phyloP scores from a whole-genome alignment of 2,329 filamentous ascomycete genomes.

The Penicillium vulpinum region DNA sequence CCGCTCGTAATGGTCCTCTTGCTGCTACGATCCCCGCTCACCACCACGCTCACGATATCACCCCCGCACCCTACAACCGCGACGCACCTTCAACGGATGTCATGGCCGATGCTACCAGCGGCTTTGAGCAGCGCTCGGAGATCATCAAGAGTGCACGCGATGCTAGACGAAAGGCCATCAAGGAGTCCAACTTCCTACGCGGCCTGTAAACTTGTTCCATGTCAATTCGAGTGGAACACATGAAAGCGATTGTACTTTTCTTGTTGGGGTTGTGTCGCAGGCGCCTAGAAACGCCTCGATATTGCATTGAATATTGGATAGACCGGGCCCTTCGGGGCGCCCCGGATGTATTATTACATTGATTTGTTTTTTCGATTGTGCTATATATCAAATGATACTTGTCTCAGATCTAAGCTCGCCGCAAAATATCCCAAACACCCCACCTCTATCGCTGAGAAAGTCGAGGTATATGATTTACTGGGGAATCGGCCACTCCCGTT shows the following conservation, averaged over 20 bases:
- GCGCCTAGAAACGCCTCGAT: slow-evolving; percentile 10
- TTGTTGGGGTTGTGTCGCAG: slow-evolving; percentile 4
- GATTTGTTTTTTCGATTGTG: slow-evolving; percentile 25
- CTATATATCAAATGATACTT: slow-evolving; percentile 28
- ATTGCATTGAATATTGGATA: slow-evolving; percentile 16
- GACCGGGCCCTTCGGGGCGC: slow-evolving; percentile 3
- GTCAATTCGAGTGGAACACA: slow-evolving; percentile 2
- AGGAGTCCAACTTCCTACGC: slow-evolving; percentile 51
- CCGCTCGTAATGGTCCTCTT: slow-evolving; percentile 39
- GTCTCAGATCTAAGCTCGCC: slow-evolving; percentile 1
- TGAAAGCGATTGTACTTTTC: slow-evolving; percentile 13
- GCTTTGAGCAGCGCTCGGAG: slow-evolving; percentile 40
- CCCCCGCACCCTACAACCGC: slow-evolving; percentile 39
- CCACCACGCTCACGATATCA: slow-evolving; percentile 49
- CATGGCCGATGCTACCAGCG: slow-evolving; percentile 37
- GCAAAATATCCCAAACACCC: background rate
- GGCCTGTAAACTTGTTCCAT: slow-evolving; percentile 38
- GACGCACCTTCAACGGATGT: slow-evolving; percentile 22
- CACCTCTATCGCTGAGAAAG: background rate
- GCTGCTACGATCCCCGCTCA: slow-evolving; percentile 47
- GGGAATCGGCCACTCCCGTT: slow-evolving; percentile 34
- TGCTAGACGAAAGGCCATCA: slow-evolving; percentile 48
- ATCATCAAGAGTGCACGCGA: slow-evolving; percentile 48
- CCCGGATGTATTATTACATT: slow-evolving; percentile 36
- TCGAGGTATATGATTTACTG: background rate